Base-by-base conservation (phyloP, 1,284 basidiomycete species). In the Microbotryum saponariae region DNA sequence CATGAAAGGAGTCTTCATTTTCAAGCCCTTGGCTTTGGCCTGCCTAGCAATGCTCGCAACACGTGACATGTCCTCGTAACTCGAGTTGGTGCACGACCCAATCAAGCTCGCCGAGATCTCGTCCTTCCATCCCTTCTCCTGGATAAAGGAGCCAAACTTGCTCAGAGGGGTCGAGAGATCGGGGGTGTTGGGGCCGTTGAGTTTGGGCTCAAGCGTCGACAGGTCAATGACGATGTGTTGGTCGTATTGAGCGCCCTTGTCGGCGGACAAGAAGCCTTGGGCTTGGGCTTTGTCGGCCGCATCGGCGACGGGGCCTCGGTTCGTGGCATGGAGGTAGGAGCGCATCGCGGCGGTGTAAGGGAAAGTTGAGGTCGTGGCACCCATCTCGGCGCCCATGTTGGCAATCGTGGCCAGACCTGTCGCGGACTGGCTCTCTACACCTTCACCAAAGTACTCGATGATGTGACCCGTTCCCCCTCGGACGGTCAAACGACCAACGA, bases 151-250 rank as follows among this genome's bases (percentile, higher is more conserved):
- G 44, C 85, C 86, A 74, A 98, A 98, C 72, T 87, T 85, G 48
- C 92, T 96, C n/a, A 99, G 77, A 18, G 93, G 92, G 0, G 93
- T 97, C 18, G 92, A 88, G 51, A 98, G 79, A 78, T 99, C 96
- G 20, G 96, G 96, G 1, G 96, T 99, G 79, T 97, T 97, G 6
- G 96, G 96, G 0, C 96, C 96, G 75, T 97, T 99, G 73, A 97
- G 84, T 59, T 87, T 90, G 9, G 96, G 96, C 75, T 99, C 96
- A 50, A 99, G 80, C 58, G 88, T 83, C 8, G 89, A 91, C 31
- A 98, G 79, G 75, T 98, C 91, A 72, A 99, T 88, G 74, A 96
- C 87, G 70, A 99, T 89, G 65, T 94, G 80, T 75, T 97, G 86
- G 72, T 98, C 94, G 72, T 98, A 99, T 76, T 96, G 62, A n/a